phyloP scores from a whole-genome alignment of 2,329 filamentous ascomycete genomes.

The Alternaria ventricosa region DNA sequence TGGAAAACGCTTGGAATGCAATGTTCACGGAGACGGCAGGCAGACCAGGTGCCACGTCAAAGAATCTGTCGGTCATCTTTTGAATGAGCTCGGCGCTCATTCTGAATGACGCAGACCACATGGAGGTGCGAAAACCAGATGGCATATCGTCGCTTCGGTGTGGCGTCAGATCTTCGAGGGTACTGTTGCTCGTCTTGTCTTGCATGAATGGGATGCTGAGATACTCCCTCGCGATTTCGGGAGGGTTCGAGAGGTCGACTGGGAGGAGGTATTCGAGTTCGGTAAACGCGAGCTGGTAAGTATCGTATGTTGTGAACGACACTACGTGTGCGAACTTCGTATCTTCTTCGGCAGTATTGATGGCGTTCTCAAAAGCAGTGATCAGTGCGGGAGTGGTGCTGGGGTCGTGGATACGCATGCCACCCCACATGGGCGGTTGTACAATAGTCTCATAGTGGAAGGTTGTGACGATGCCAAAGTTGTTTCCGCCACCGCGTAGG shows the following conservation, averaged over 20 bases:
- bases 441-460: neutral
- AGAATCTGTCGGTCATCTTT: neutral
- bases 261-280: neutral
- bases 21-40: neutral
- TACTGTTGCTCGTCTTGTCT: neutral
- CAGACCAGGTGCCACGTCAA: neutral
- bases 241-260: neutral
- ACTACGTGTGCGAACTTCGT: neutral
- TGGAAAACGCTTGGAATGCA: neutral
- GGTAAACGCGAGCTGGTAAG: neutral
- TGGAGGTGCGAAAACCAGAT: neutral
- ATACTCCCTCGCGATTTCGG: neutral
- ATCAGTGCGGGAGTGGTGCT: neutral
- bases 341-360: neutral
- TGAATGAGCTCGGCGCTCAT: neutral
- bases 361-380: neutral
- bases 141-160: neutral
- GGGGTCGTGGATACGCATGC: neutral
- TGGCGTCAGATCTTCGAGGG: neutral
- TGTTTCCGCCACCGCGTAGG: slow-evolving; percentile 1
- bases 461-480: slow-evolving; percentile 2
- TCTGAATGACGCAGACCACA: neutral
- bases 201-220: neutral
- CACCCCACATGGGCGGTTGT: neutral
- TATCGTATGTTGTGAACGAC: neutral